Base-by-base conservation (phyloP, 2,329 filamentous ascomycete genomes). In the Fusarium verticillioides region DNA sequence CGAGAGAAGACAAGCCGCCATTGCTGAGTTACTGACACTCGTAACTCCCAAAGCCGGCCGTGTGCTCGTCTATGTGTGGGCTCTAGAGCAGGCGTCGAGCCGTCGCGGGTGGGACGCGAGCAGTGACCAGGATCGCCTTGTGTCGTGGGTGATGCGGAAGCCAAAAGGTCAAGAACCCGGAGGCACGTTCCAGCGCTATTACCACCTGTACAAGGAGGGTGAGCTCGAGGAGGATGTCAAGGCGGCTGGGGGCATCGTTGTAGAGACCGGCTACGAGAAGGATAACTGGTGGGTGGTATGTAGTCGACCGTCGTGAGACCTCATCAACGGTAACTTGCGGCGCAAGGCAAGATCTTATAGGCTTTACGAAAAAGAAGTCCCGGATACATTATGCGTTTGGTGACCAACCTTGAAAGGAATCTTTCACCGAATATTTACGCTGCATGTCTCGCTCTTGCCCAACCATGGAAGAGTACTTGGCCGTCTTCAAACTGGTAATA, bases 211-310 rank as follows among this genome's bases (percentile, higher is more conserved):
- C 82, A 88, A 90, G 60, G 89, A 94, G 79, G 94, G 94, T 21
- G 96, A 99, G 84, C 85, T 99, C 66, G 95, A 98, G 80, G 87
- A 90, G 47, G 93, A 98, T 80, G 89, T 97, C 64, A 81, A 82
- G 57, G 87, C 88, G 21, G 95, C 92, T 26, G 95, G 95, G 23
- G 96, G 95, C 12, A 84, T 83, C 54, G 90, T 98, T 19, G 78
- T 96, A 30, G 91, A 94, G 74, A 90, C 90, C 67, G 96, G 96
- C 39, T 99, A 98, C 83, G 96, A 99, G 81, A 95, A 92, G 84
- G 96, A 98, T 80, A 99, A 99, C 84, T 98, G 96, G 96, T 99
- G 96, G 96, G 94, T 91, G 60, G 91, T 97, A 80, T 84, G 82
- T 74, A 81, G 78, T 59, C 77, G 77, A 57, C 72, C 73, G 64